These are phyloP conservation scores for Metschnikowia sp. DNA, from an alignment of 805 yeast species.

Conservation along the genomic window DNA sequence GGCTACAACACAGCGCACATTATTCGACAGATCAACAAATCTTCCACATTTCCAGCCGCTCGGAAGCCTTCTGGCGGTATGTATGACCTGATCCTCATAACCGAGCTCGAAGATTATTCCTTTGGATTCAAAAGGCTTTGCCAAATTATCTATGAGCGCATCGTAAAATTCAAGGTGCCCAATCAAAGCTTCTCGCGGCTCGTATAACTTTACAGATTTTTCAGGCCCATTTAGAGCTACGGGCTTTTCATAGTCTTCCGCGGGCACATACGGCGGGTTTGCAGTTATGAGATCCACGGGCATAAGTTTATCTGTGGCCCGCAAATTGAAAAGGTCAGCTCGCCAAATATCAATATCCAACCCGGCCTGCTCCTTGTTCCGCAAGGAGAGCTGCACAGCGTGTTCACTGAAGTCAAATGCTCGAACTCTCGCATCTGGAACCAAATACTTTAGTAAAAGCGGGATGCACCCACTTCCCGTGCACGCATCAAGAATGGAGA, in stretches of 20 bases:
- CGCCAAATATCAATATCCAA: conserved; percentile 9
- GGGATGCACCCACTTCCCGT: conserved; percentile 68
- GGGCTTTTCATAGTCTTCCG: conserved; percentile 37
- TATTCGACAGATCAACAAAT: conserved; percentile 48
- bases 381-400: conserved; percentile 51
- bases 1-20: conserved; percentile 62
- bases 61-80: conserved; percentile 27
- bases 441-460: conserved; percentile 38
- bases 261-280: conserved; percentile 89
- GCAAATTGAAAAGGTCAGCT: conserved; percentile 7
- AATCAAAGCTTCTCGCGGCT: conserved; percentile 75
- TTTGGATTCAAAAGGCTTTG: conserved; percentile 38
- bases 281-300: conserved; percentile 59
- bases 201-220: conserved; percentile 63
- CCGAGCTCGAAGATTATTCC: conserved; percentile 82
- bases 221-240: conserved; percentile 43
- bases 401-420: conserved; percentile 57
- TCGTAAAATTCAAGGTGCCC: conserved; percentile 74
- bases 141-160: conserved; percentile 48
- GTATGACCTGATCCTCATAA: conserved; percentile 49
- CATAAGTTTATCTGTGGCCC: background rate
- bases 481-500: conserved; percentile 16
- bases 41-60: conserved; percentile 50
- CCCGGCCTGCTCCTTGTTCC: conserved; percentile 32
- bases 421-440: conserved; percentile 21